Conservation (phyloP, 202 grass and related monocot species). For the Dendrocalamus latiflorus region DNA sequence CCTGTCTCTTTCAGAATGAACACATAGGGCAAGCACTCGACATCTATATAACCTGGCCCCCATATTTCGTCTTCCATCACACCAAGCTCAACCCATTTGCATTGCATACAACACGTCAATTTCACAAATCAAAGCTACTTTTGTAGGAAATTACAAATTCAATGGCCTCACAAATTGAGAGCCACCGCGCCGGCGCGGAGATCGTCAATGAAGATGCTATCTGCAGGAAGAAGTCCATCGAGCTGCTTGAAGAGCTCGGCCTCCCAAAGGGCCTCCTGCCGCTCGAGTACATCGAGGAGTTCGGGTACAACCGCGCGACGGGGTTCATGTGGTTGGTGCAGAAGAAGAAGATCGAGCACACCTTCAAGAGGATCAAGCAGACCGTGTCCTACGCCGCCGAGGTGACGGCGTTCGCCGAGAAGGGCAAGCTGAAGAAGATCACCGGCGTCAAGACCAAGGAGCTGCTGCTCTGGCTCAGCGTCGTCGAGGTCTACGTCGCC, state of each 20-base stretch:
- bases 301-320: neutral
- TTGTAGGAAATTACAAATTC: no score
- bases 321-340: conserved; percentile 44
- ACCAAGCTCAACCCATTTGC: no score
- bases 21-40: no score
- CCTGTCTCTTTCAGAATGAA: no score
- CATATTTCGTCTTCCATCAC: no score
- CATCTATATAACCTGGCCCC: no score
- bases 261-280: conserved; percentile 33
- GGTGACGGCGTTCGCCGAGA: conserved; percentile 24
- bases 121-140: no score
- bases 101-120: no score
- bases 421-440: conserved; percentile 27
- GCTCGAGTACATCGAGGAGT: conserved; percentile 27
- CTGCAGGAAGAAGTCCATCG: neutral
- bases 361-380: conserved; percentile 38
- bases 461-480: conserved; percentile 29
- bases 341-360: conserved; percentile 45
- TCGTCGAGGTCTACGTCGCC: conserved; percentile 9
- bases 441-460: conserved; percentile 40
- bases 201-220: neutral
- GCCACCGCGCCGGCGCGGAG: neutral
- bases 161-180: neutral
- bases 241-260: conserved; percentile 17
- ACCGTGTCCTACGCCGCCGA: neutral